Base-by-base conservation (phyloP, 2,329 filamentous ascomycete genomes). In the Onygenales sp. region DNA sequence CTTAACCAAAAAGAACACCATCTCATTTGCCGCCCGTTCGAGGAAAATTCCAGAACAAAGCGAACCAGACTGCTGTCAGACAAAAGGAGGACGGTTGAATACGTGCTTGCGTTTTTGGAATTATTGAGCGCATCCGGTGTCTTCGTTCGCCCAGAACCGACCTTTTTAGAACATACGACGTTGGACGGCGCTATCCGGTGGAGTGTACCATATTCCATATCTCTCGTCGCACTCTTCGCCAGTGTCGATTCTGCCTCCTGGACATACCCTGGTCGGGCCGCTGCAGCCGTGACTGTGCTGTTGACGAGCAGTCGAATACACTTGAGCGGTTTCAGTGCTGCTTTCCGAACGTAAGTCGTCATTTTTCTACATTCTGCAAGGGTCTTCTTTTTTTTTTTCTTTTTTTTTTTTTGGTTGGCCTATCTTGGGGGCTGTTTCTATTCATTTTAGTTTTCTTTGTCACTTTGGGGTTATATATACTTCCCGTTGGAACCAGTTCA, bases 401-500 rank as follows among this genome's bases (percentile, higher is more conserved):
- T 49, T 49, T 8, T 13, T n/a, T 49, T 34, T 31, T 39, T 40
- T 27, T 27, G 3, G 21, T 27, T 27, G 21, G 21, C 21, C 21
- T 27, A 5, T 27, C 21, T 4, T 27, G 21, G 21, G 17, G 40
- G 46, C 46, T 36, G 46, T 49, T 49, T 17, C 13, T 21, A 49
- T 27, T 27, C 21, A 27, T 27, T 27, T 27, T 27, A 49, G 2
- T 17, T 40, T 39, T 49, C 46, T 49, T 49, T 49, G 46, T 40
- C 34, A n/a, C 34, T 40, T 17, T 17, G 27, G 27, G 32, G 39
- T 10, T 51, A 53, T 49, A 48, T 53, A 49, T 53, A 53, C n/a
- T 36, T n/a, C 21, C 27, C 52, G 31, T 6, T 49, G 27, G n/a
- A 45, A 31, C 37, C 44, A 32, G 27, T 37, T 43, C 9, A 42